Conservation (phyloP, 495 filamentous ascomycete species). For the Aspergillus steynii region DNA sequence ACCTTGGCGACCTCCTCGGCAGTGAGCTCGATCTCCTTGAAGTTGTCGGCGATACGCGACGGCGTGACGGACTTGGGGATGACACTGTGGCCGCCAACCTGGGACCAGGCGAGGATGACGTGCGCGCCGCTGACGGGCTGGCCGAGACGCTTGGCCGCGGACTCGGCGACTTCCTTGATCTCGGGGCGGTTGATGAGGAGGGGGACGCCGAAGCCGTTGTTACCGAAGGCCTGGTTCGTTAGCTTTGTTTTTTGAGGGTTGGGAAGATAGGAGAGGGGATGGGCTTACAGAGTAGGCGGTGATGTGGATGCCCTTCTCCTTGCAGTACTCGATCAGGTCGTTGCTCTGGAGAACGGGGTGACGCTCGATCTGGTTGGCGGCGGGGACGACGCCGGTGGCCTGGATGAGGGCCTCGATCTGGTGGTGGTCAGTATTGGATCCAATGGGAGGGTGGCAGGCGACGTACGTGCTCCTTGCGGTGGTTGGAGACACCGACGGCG, state of each 20-base stretch:
- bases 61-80: conserved; percentile 53
- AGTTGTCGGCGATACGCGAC: conserved; percentile 49
- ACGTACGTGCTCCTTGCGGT: conserved; percentile 45
- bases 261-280: not conserved
- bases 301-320: conserved; percentile 49
- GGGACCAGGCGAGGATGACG: conserved; percentile 51
- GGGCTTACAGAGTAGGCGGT: conserved; percentile 48
- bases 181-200: conserved; percentile 47
- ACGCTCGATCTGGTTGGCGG: conserved; percentile 53
- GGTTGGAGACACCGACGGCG: conserved; percentile 54
- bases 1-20: conserved; percentile 48
- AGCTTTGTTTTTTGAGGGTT: conserved; percentile 4
- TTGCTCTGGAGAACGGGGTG: conserved; percentile 50
- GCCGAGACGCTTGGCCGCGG: conserved; percentile 41
- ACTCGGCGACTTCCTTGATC: conserved; percentile 45
- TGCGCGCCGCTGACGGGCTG: conserved; percentile 41
- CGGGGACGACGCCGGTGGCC: conserved; percentile 47
- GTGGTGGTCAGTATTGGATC: not conserved
- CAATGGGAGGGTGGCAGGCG: not conserved
- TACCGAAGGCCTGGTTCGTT: conserved; percentile 44
- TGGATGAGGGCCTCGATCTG: conserved; percentile 54
- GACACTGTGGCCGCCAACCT: conserved; percentile 49
- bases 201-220: conserved; percentile 45
- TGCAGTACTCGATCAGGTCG: conserved; percentile 44
- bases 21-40: conserved; percentile 49